Conservation (phyloP, 108 stramenopile species). For the Aurantiochytrium sp. region DNA sequence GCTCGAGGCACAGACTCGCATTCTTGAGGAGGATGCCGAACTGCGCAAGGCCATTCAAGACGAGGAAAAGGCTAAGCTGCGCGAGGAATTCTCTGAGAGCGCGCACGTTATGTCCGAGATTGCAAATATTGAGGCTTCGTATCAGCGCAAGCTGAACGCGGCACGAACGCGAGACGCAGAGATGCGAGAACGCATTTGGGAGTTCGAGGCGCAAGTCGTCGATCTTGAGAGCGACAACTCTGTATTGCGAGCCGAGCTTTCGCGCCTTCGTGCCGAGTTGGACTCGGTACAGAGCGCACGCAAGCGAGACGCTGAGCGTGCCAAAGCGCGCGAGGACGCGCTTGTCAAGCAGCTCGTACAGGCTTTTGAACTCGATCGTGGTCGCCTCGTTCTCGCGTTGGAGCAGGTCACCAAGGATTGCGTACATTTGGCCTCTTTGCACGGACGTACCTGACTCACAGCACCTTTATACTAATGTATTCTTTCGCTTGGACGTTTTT, state of each 20-base stretch:
- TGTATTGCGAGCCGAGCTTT: background rate
- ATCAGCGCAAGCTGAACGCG: background rate
- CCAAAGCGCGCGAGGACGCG: background rate
- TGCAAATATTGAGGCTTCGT: background rate
- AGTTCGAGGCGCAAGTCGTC: background rate
- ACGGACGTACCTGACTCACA: background rate
- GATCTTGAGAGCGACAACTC: background rate
- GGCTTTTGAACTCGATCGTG: background rate
- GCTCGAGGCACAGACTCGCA: conserved; percentile 35
- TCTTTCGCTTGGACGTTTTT: too few relatives aligned
- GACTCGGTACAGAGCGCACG: background rate
- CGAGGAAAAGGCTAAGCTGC: conserved; percentile 11
- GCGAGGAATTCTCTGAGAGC: conserved; percentile 6
- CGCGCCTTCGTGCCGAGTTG: background rate
- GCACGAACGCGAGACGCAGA: background rate
- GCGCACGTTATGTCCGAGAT: background rate
- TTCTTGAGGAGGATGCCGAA: conserved; percentile 33
- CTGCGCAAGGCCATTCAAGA: conserved; percentile 28
- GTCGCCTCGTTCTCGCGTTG: background rate
- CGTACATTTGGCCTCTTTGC: background rate
- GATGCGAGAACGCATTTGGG: background rate
- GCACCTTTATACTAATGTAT: too few relatives aligned
- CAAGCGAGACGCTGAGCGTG: background rate
- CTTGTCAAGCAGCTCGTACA: background rate
- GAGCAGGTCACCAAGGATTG: background rate